These are phyloP conservation scores for Penicillium nordicum DNA, from an alignment of 2,329 filamentous ascomycete genomes.

Conservation along the genomic window DNA sequence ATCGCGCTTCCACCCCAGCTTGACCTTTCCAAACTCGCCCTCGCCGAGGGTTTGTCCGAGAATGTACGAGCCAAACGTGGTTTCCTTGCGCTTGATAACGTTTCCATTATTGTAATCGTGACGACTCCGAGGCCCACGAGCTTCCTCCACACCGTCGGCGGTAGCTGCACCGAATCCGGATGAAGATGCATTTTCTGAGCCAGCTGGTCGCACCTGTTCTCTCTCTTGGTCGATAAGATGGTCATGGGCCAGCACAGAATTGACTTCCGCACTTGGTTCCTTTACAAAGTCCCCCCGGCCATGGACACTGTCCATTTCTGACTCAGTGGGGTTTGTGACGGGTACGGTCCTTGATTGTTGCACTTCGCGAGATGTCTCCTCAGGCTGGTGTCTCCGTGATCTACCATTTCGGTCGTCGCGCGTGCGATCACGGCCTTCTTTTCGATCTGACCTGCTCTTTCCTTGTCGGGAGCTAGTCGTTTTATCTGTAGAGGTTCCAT, in stretches of 20 bases:
- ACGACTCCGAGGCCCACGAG: conserved; percentile 42
- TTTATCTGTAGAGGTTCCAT: conserved; percentile 36
- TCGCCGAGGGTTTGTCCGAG: conserved; percentile 94
- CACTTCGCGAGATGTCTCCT: conserved; percentile 40
- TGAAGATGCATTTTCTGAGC: conserved; percentile 38
- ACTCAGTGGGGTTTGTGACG: conserved; percentile 30
- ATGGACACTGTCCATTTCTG: conserved; percentile 53
- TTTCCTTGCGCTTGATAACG: conserved; percentile 69
- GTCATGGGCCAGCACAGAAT: conserved; percentile 71
- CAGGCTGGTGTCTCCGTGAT: conserved; percentile 40
- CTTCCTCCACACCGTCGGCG: conserved; percentile 45
- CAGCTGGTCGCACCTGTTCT: conserved; percentile 65
- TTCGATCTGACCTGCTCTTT: conserved; percentile 39
- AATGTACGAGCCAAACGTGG: conserved; percentile 92
- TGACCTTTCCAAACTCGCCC: conserved; percentile 98
- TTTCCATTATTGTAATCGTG: conserved; percentile 57
- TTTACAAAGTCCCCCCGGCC: conserved; percentile 61
- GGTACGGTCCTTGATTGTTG: conserved; percentile 29
- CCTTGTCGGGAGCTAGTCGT: conserved; percentile 38
- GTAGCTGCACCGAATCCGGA: conserved; percentile 40
- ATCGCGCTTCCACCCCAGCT: conserved; percentile 96
- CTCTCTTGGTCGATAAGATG: conserved; percentile 70
- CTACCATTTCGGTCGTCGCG: conserved; percentile 43
- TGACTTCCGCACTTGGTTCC: conserved; percentile 76
- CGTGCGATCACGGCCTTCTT: conserved; percentile 35